Evolutionary conservation across 352 stramenopile genomes (phyloP).

Genomic region (Phytophthora colocasiae): DNA sequence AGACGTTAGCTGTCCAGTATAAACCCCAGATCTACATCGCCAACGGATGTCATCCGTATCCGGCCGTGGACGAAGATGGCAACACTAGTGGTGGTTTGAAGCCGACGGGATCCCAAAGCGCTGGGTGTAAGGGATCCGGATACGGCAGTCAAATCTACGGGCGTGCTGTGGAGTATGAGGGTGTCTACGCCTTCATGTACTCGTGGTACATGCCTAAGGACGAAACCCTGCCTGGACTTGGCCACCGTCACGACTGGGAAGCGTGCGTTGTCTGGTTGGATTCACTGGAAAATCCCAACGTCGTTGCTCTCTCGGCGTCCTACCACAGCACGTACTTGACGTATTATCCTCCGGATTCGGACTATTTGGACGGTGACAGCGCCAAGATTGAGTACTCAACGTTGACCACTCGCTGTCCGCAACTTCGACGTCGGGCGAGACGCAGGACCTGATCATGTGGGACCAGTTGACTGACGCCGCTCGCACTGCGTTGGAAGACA

Average conservation of each 20-base stretch:
- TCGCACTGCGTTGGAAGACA: slow-evolving; percentile 24
- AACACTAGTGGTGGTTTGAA: slow-evolving; percentile 23
- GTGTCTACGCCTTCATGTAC: slow-evolving; percentile 42
- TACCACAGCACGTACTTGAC: slow-evolving; percentile 14
- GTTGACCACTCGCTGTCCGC: slow-evolving; percentile 14
- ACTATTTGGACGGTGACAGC: slow-evolving; percentile 16
- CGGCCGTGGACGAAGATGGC: slow-evolving; percentile 1
- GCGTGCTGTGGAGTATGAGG: slow-evolving; percentile 32
- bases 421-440: slow-evolving; percentile 18
- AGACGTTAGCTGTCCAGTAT: slow-evolving; percentile 2
- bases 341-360: slow-evolving; percentile 13
- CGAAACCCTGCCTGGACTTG: slow-evolving; percentile 25
- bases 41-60: slow-evolving; percentile 10
- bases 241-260: slow-evolving; percentile 55
- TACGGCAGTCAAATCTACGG: slow-evolving; percentile 39
- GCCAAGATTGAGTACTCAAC: slow-evolving; percentile 27
- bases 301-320: slow-evolving; percentile 20
- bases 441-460: slow-evolving; percentile 34
- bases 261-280: slow-evolving; percentile 50
- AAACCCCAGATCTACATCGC: slow-evolving; percentile 13
- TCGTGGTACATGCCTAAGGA: slow-evolving; percentile 63
- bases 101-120: slow-evolving; percentile 26
- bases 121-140: slow-evolving; percentile 30
- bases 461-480: slow-evolving; percentile 30
- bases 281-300: slow-evolving; percentile 12